Conservation (phyloP, 305 asterid genomes). For the Galium porrigens region DNA sequence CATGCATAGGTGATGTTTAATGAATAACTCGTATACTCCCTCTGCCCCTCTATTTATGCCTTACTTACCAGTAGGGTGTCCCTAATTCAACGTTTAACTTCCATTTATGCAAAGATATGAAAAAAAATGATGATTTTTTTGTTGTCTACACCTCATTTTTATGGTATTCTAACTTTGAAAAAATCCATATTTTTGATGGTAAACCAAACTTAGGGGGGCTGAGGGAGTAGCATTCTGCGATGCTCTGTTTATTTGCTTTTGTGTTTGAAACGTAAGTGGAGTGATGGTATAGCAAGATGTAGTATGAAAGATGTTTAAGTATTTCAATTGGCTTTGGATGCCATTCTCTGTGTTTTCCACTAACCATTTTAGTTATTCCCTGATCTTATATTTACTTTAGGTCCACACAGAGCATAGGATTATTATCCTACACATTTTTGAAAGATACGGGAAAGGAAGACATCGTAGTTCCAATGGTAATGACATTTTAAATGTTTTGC, state of each 20-base stretch:
- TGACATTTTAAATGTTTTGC: conserved; percentile 1
- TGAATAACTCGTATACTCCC: background rate
- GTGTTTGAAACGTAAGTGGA: background rate
- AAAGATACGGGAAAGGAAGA: conserved; percentile 78
- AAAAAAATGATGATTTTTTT: no score
- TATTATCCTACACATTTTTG: conserved; percentile 73
- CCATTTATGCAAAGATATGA: background rate
- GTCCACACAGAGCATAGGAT: conserved; percentile 69
- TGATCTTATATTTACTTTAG: conserved; percentile 17
- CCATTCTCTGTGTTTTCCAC: background rate
- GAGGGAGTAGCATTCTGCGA: background rate
- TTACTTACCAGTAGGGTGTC: background rate
- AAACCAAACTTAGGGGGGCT: background rate
- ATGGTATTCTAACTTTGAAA: background rate
- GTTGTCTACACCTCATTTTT: no score
- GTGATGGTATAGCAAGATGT: background rate
- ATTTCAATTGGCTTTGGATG: background rate
- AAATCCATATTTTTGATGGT: background rate
- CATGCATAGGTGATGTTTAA: background rate
- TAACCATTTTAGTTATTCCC: background rate
- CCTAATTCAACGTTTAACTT: background rate
- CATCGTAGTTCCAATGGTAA: conserved; percentile 86
- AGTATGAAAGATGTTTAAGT: background rate
- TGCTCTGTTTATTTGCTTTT: background rate
- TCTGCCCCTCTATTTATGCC: background rate